Evolutionary conservation across 192 early-diverging fungal genomes (phyloP).

Genomic region (Rhizophlyctis rosea): DNA sequence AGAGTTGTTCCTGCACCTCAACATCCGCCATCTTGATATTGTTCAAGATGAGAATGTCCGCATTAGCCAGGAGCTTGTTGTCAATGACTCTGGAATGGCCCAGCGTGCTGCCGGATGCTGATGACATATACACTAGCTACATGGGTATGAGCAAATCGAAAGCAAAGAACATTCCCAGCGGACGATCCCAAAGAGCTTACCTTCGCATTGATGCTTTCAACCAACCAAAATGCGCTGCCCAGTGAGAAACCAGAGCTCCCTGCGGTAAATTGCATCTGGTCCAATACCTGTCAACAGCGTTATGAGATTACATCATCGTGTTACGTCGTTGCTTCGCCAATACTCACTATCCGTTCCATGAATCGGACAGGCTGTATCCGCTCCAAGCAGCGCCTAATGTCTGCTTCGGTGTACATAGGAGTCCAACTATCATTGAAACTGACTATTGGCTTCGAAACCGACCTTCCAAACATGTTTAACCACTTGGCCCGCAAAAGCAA

Average conservation of each 20-base stretch:
- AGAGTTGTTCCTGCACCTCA: background rate
- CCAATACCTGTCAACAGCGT: no score
- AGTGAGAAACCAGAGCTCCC: conserved; percentile 27
- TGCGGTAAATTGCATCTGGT: no score
- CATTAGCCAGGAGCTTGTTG: background rate
- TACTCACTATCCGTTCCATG: conserved; percentile 30
- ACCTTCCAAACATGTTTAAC: conserved; percentile 3
- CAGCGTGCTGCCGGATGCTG: conserved; percentile 17
- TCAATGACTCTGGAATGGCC: conserved; percentile 26
- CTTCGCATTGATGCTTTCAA: conserved; percentile 17
- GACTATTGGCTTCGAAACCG: background rate
- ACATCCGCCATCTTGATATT: background rate
- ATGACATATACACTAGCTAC: conserved; percentile 16
- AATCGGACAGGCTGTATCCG: conserved; percentile 60
- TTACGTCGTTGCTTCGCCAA: background rate
- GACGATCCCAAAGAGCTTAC: background rate
- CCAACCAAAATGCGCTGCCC: conserved; percentile 25
- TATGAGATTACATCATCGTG: no score
- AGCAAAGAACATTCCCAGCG: background rate
- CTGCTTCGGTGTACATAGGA: conserved; percentile 54
- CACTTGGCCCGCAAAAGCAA: no score
- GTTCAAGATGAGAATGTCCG: conserved; percentile 15
- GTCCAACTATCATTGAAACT: conserved; percentile 25
- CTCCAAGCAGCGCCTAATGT: conserved; percentile 55
- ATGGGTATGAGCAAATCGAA: background rate